Conservation (phyloP, 306 rosid species). For the Hippophae rhamnoides region DNA sequence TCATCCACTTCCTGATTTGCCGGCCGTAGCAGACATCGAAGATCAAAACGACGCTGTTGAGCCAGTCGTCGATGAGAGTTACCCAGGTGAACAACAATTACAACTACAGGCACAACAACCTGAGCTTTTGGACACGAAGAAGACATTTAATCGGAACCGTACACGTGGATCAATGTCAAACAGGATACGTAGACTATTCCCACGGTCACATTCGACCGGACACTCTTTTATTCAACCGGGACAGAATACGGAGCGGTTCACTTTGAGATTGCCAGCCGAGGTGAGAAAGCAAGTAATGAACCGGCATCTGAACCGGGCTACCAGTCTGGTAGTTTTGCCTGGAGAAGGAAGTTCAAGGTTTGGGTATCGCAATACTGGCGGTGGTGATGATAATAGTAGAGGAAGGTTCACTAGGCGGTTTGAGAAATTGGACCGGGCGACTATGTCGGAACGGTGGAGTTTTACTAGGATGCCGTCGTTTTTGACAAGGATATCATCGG, state of each 20-base stretch:
- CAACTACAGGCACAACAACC: neutral
- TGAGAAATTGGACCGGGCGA: constrained; percentile 29
- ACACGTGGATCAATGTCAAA: constrained; percentile 35
- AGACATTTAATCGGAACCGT: constrained; percentile 48
- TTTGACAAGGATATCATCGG: constrained; percentile 45
- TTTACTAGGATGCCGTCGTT: constrained; percentile 52
- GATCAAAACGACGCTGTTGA: constrained; percentile 29
- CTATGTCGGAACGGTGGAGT: constrained; percentile 70
- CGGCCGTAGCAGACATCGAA: constrained; percentile 28
- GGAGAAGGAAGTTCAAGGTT: constrained; percentile 47
- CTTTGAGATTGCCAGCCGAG: constrained; percentile 57
- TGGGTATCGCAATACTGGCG: constrained; percentile 39
- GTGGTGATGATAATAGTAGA: constrained; percentile 38
- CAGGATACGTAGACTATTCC: constrained; percentile 28
- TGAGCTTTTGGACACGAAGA: constrained; percentile 5
- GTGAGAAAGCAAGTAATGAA: constrained; percentile 57
- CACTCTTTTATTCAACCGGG: constrained; percentile 69
- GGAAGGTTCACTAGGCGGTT: constrained; percentile 34
- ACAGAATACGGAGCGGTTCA: constrained; percentile 70
- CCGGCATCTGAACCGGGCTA: constrained; percentile 47
- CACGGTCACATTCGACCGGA: constrained; percentile 86
- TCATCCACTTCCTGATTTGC: neutral
- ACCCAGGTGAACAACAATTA: neutral
- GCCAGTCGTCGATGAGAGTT: neutral
- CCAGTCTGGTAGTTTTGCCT: constrained; percentile 48